A percentile compares a stretch with the other conserved stretches of the same genome.
Evolutionary conservation across 1,284 basidiomycete genomes (phyloP).

Genomic region (Moniliella sp.): DNA sequence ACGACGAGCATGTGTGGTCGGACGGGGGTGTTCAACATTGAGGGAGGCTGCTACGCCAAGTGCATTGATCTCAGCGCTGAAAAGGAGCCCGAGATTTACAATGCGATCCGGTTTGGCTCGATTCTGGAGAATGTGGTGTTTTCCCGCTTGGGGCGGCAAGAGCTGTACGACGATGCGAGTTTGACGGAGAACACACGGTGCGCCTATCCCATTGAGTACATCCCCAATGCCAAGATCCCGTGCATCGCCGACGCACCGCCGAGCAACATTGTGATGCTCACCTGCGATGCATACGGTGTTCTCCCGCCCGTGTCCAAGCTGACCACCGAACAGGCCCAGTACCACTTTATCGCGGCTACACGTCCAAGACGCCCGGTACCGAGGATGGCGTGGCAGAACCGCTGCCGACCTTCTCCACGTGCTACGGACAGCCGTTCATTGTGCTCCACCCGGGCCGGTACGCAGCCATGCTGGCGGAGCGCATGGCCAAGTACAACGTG

Average conservation of each 20-base stretch:
- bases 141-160: slow-evolving; percentile 59
- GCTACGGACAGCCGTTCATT: slow-evolving; percentile 96
- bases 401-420: slow-evolving; percentile 95
- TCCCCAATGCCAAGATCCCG: slow-evolving; percentile 63
- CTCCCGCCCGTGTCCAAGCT: slow-evolving; percentile 85
- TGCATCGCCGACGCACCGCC: slow-evolving; percentile 25
- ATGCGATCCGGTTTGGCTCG: slow-evolving; percentile 78
- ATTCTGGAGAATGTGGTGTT: slow-evolving; percentile 99
- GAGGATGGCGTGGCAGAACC: slow-evolving; percentile 95
- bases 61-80: slow-evolving; percentile 83
- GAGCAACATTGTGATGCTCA: slow-evolving; percentile 89
- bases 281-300: slow-evolving; percentile 93
- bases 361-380: slow-evolving; percentile 79
- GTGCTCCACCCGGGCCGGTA: slow-evolving; percentile 65
- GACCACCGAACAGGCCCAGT: slow-evolving; percentile 79
- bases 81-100: slow-evolving; percentile 91
- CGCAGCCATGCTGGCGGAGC: slow-evolving; percentile 84
- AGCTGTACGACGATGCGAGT: slow-evolving; percentile 85
- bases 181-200: slow-evolving; percentile 99
- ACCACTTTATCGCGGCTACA: slow-evolving; percentile 46
- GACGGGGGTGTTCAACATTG: slow-evolving; percentile 92
- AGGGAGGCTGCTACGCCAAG: slow-evolving; percentile 98
- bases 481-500: slow-evolving; percentile 74
- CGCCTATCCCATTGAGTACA: slow-evolving; percentile 42
- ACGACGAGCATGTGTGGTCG: slow-evolving; percentile 34